Conservation (phyloP, 1,284 basidiomycete species). For the Golubevia sp. region DNA sequence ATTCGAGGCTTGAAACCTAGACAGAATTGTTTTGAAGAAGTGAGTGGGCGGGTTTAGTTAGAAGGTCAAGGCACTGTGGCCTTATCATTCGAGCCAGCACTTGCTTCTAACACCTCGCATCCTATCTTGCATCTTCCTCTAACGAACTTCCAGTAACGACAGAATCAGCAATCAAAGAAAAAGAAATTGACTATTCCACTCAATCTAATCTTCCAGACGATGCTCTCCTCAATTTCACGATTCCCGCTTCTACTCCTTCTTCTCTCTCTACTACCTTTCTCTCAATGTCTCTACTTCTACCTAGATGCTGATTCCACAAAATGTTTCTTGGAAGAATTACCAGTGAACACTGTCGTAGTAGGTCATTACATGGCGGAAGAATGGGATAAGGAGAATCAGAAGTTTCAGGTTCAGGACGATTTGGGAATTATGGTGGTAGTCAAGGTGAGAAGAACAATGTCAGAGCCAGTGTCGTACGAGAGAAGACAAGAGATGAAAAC, state of each 20-base stretch:
- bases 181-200: too few species aligned
- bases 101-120: too few species aligned
- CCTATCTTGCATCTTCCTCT: too few species aligned
- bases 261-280: conserved; percentile 2
- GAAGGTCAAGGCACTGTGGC: too few species aligned
- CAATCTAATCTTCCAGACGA: too few species aligned
- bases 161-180: too few species aligned
- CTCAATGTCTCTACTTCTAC: conserved; percentile 62
- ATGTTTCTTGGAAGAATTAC: conserved; percentile 96
- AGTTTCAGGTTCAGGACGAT: conserved; percentile 75
- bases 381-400: conserved; percentile 77
- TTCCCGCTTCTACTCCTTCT: neutral
- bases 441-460: conserved; percentile 66
- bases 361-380: conserved; percentile 92
- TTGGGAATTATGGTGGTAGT: conserved; percentile 90
- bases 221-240: neutral
- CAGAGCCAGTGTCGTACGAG: neutral
- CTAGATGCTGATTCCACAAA: conserved; percentile 59
- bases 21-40: too few species aligned
- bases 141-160: too few species aligned
- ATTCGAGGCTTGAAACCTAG: too few species aligned
- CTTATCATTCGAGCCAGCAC: too few species aligned
- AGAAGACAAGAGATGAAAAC: conserved; percentile 60
- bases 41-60: too few species aligned
- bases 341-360: conserved; percentile 94